Percentiles rank a stretch among this genome's conserved stretches.
These are phyloP conservation scores for Hsuehochloa calcarea DNA, from an alignment of 176 grass and related monocot species.

Conservation along the genomic window DNA sequence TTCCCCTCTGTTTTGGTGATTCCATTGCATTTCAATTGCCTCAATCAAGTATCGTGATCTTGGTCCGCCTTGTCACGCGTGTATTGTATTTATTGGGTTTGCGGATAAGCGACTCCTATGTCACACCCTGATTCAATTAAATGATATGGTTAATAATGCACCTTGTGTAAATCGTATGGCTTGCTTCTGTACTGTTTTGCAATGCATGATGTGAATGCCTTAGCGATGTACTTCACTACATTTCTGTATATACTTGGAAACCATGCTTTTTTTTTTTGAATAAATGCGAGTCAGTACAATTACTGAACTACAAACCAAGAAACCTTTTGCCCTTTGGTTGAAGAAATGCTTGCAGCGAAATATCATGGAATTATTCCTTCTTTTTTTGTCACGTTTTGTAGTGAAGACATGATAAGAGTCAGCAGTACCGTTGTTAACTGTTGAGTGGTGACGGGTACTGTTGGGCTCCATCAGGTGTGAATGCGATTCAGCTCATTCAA, in stretches of 20 bases:
- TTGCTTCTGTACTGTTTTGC: neutral
- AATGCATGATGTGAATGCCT: neutral
- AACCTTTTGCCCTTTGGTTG: neutral
- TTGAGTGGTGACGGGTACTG: neutral
- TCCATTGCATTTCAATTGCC: neutral
- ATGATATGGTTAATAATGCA: neutral
- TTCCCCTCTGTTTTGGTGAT: neutral
- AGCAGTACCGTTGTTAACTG: neutral
- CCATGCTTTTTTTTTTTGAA: neutral
- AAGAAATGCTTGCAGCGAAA: neutral
- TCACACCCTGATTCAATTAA: conserved; percentile 20
- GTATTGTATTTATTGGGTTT: conserved; percentile 33
- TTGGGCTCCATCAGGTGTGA: neutral
- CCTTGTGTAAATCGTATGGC: conserved; percentile 13
- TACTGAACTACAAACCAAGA: neutral
- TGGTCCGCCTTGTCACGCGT: neutral
- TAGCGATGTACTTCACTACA: neutral
- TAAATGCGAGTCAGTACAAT: neutral
- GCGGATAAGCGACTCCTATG: neutral
- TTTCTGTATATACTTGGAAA: neutral
- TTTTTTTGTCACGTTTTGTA: neutral
- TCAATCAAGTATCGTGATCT: neutral
- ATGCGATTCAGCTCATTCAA: neutral
- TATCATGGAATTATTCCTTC: neutral
- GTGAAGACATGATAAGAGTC: neutral